Percentiles rank a stretch among this genome's conserved stretches.
These are phyloP conservation scores for Scheffersomyces illinoinensis DNA, from an alignment of 1,139 yeast species.

Conservation along the genomic window DNA sequence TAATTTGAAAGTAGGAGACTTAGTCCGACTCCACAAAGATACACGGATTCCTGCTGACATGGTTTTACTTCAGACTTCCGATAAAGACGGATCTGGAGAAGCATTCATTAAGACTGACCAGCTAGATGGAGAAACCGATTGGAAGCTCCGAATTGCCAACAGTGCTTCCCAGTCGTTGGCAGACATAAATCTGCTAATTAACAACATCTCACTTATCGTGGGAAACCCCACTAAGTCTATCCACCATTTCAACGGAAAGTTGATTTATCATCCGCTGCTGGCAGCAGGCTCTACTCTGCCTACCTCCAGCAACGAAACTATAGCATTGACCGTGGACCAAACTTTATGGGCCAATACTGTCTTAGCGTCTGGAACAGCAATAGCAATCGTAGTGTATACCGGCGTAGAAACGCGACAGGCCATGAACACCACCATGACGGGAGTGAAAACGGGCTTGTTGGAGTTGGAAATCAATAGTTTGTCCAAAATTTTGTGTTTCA, in stretches of 20 bases:
- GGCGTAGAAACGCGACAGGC: constrained; percentile 94
- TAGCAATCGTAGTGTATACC: constrained; percentile 86
- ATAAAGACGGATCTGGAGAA: constrained; percentile 69
- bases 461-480: constrained; percentile 88
- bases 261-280: constrained; percentile 44
- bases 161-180: constrained; percentile 65
- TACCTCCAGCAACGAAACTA: constrained; percentile 44
- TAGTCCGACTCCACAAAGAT: constrained; percentile 80
- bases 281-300: constrained; percentile 19
- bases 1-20: constrained; percentile 80
- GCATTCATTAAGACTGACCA: constrained; percentile 96
- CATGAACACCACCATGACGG: constrained; percentile 84
- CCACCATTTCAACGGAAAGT: constrained; percentile 75
- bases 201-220: constrained; percentile 57
- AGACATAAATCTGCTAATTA: constrained; percentile 33
- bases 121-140: constrained; percentile 97
- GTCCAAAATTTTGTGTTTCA: constrained; percentile 84
- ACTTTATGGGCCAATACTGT: constrained; percentile 99
- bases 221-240: constrained; percentile 82
- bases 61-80: constrained; percentile 81
- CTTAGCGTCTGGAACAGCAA: constrained; percentile 86
- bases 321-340: constrained; percentile 82
- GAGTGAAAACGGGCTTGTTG: constrained; percentile 87
- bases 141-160: constrained; percentile 87
- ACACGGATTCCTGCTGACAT: constrained; percentile 92